Percentiles rank a stretch among this genome's conserved stretches.
phyloP scores from a whole-genome alignment of 345 rosid species.

The Iberis pinnata region DNA sequence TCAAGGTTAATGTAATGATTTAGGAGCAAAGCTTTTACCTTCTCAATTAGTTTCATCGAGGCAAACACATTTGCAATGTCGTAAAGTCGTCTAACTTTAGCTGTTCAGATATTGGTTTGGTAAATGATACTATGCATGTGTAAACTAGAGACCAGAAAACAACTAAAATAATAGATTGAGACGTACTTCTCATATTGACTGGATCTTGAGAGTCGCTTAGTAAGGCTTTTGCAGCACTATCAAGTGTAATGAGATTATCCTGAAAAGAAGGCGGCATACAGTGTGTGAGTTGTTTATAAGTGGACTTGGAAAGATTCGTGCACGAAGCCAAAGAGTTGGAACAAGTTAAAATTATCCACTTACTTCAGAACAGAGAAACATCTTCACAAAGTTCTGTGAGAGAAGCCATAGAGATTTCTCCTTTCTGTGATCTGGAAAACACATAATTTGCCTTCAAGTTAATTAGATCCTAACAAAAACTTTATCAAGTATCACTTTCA shows the following conservation, averaged over 20 bases:
- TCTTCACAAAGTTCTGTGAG: slow-evolving; percentile 73
- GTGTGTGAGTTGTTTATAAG: background rate
- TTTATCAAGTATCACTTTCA: no score
- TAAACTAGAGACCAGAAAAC: slow-evolving; percentile 6
- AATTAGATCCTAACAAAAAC: slow-evolving; percentile 5
- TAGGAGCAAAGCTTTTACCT: slow-evolving; percentile 32
- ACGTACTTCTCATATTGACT: slow-evolving; percentile 63
- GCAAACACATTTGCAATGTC: slow-evolving; percentile 84
- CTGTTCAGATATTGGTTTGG: slow-evolving; percentile 37
- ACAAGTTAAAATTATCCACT: slow-evolving; percentile 20
- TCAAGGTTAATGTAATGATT: background rate
- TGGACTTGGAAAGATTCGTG: background rate
- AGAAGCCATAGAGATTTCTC: slow-evolving; percentile 74
- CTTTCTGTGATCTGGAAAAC: slow-evolving; percentile 45
- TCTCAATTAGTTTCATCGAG: slow-evolving; percentile 68
- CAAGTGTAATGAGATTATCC: slow-evolving; percentile 66
- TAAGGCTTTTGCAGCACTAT: slow-evolving; percentile 56
- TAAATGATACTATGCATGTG: background rate
- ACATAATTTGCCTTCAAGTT: background rate
- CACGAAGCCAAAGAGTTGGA: slow-evolving; percentile 7
- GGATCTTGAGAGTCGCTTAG: slow-evolving; percentile 54
- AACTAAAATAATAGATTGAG: background rate
- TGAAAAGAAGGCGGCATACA: slow-evolving; percentile 18
- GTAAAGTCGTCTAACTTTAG: slow-evolving; percentile 76
- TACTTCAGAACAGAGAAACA: slow-evolving; percentile 73